phyloP scores from a whole-genome alignment of 164 flowering plant genomes.

The grape (Vitis vinifera) region ASM3070453v1 NC_081818.1:27572501-27573000 shows the following conservation, averaged over 20 bases:
- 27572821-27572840: slow-evolving; percentile 62
- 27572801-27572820: slow-evolving; percentile 7
- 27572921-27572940: slow-evolving; percentile 1
- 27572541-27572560: too few species aligned
- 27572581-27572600: neutral
- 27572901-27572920: neutral
- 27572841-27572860: slow-evolving; percentile 90
- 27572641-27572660: slow-evolving; percentile 97
- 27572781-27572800: neutral
- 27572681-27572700: slow-evolving; percentile 97
- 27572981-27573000: slow-evolving; percentile 89
- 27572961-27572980: slow-evolving; percentile 45
- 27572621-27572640: slow-evolving; percentile 78
- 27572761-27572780: neutral
- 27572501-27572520: too few species aligned
- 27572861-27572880: slow-evolving; percentile 97
- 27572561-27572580: too few species aligned
- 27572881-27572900: slow-evolving; percentile 58
- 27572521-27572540: too few species aligned
- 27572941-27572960: slow-evolving; percentile 6
- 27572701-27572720: slow-evolving; percentile 44
- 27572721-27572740: neutral
- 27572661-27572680: slow-evolving; percentile 93
- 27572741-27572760: neutral
- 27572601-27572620: neutral